Percentiles rank a stretch among this genome's conserved stretches.
Conservation (phyloP, 2,329 filamentous ascomycete species). For the Didymella segeticola region DNA sequence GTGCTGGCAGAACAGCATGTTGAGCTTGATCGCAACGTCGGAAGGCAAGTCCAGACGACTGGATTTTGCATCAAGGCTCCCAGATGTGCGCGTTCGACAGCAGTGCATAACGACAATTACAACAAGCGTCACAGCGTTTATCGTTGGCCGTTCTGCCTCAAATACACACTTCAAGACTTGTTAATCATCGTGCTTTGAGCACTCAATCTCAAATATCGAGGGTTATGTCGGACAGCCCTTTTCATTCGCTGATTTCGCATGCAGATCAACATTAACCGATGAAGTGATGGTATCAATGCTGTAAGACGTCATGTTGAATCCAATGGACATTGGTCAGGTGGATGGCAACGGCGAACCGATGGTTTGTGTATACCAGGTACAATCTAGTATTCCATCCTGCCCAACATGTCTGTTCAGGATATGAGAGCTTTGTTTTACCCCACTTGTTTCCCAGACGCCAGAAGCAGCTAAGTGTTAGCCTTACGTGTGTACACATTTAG, state of each 20-base stretch:
- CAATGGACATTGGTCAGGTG: background rate
- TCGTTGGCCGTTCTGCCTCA: background rate
- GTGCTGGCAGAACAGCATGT: background rate
- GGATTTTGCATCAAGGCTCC: too few species aligned
- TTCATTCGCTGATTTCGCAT: background rate
- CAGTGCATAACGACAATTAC: too few species aligned
- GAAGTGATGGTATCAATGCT: background rate
- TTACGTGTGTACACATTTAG: slow-evolving; percentile 13
- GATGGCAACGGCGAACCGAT: background rate
- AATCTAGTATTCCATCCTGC: background rate
- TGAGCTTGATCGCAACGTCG: background rate
- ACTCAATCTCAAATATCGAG: background rate
- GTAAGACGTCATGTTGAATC: background rate
- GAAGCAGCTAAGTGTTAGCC: slow-evolving; percentile 24
- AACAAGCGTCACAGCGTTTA: background rate
- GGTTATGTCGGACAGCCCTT: background rate
- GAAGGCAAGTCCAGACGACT: too few species aligned
- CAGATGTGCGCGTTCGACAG: too few species aligned
- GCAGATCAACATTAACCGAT: background rate
- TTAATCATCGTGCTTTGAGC: background rate
- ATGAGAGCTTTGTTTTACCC: background rate
- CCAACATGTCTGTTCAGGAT: background rate
- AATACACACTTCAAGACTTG: background rate
- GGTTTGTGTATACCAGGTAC: background rate
- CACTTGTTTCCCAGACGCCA: background rate